Evolutionary conservation across 2,329 filamentous ascomycete species (phyloP).

Genomic region (Fusarium stilboides): DNA sequence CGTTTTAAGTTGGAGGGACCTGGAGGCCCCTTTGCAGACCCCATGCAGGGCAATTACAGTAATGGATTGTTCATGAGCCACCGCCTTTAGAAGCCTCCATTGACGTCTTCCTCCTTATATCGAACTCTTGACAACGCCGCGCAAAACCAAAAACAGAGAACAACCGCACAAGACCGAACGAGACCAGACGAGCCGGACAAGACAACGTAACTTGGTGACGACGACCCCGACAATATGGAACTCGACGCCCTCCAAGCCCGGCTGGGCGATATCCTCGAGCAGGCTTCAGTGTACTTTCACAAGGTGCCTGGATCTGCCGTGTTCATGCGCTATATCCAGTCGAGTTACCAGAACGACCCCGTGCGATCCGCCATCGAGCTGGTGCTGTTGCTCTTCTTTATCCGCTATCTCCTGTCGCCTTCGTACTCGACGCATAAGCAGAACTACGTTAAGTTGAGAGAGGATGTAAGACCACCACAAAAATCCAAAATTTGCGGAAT

Average conservation of each 20-base stretch:
- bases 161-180: background rate
- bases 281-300: conserved; percentile 79
- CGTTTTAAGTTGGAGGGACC: conserved; percentile 14
- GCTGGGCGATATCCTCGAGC: conserved; percentile 66
- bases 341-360: conserved; percentile 97
- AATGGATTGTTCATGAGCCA: conserved; percentile 18
- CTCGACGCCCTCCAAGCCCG: conserved; percentile 71
- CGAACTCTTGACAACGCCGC: conserved; percentile 7
- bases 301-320: conserved; percentile 95
- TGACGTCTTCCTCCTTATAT: background rate
- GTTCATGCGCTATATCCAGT: conserved; percentile 93
- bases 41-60: conserved; percentile 4
- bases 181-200: background rate
- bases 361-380: conserved; percentile 94
- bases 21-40: conserved; percentile 37
- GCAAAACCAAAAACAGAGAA: background rate
- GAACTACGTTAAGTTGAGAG: conserved; percentile 89
- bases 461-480: conserved; percentile 67
- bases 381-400: conserved; percentile 93
- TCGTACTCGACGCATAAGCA: conserved; percentile 93
- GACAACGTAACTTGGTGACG: background rate
- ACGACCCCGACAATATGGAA: conserved; percentile 65
- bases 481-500: background rate
- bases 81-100: conserved; percentile 13
- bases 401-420: conserved; percentile 91